Evolutionary conservation across 371 early-diverging fungal species (phyloP).

Genomic region (Dinochytrium kinnereticum): DNA sequence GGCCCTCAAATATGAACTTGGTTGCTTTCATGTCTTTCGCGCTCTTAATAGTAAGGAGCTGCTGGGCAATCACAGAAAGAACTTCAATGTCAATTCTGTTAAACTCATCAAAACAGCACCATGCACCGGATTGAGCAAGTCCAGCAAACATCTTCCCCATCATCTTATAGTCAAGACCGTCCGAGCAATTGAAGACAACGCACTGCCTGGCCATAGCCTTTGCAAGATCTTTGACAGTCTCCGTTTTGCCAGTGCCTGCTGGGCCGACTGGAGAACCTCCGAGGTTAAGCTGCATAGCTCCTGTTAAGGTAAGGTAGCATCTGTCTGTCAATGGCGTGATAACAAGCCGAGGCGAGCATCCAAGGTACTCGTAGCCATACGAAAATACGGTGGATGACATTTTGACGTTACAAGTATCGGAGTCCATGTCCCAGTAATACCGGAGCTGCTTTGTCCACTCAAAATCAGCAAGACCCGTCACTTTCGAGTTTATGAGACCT

Average conservation of each 20-base stretch:
- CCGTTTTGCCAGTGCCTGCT: slow-evolving; percentile 64
- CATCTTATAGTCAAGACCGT: slow-evolving; percentile 57
- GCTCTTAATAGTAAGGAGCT: slow-evolving; percentile 53
- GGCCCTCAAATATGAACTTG: slow-evolving; percentile 55
- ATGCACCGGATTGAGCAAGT: slow-evolving; percentile 55
- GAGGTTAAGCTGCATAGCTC: slow-evolving; percentile 53
- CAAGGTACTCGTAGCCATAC: slow-evolving; percentile 57
- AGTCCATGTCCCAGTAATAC: slow-evolving; percentile 57
- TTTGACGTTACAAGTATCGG: slow-evolving; percentile 50
- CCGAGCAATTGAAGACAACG: slow-evolving; percentile 65
- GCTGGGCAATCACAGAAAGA: slow-evolving; percentile 60
- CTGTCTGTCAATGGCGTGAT: slow-evolving; percentile 56
- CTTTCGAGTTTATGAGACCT: slow-evolving; percentile 42
- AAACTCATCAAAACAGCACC: slow-evolving; percentile 67
- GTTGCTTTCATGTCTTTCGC: slow-evolving; percentile 51
- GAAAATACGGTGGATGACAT: slow-evolving; percentile 51
- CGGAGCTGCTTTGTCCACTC: slow-evolving; percentile 54
- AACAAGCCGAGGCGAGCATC: slow-evolving; percentile 52
- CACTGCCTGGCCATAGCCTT: slow-evolving; percentile 57
- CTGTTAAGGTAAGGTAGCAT: slow-evolving; percentile 54
- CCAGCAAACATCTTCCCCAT: slow-evolving; percentile 64
- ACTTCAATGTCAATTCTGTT: slow-evolving; percentile 61
- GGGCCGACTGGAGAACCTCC: slow-evolving; percentile 59
- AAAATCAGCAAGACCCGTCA: slow-evolving; percentile 43
- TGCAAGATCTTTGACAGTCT: slow-evolving; percentile 59